Conservation (phyloP, 148 eudicot genomes). For the Rhododendron ovatum region DNA sequence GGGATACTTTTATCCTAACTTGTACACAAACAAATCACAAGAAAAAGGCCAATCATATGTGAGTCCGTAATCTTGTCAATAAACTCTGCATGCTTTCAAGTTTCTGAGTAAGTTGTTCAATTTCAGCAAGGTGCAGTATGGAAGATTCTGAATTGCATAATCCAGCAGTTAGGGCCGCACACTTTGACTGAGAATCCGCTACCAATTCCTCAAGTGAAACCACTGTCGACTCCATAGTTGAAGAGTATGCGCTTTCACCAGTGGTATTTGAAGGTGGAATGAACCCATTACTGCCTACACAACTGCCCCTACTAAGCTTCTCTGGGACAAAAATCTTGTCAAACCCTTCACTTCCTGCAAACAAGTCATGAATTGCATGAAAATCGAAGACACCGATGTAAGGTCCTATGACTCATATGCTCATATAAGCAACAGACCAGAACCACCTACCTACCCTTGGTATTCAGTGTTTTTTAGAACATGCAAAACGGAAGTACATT, state of each 20-base stretch:
- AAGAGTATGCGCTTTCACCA: conserved; percentile 11
- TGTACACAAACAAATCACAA: conserved; percentile 2
- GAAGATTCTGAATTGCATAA: conserved; percentile 38
- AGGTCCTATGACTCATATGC: background rate
- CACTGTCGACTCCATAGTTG: conserved; percentile 41
- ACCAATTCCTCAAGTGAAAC: conserved; percentile 57
- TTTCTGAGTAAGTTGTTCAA: conserved; percentile 58
- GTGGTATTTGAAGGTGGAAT: conserved; percentile 26
- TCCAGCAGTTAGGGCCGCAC: conserved; percentile 48
- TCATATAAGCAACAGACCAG: background rate
- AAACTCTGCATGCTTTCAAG: conserved; percentile 66
- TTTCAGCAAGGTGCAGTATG: conserved; percentile 35
- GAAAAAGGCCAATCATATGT: conserved; percentile 20
- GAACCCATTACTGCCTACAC: conserved; percentile 20
- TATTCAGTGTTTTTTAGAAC: background rate
- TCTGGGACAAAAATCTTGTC: conserved; percentile 51
- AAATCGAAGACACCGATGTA: background rate
- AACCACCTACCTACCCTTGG: background rate
- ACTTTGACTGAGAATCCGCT: conserved; percentile 53
- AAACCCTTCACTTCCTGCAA: conserved; percentile 69
- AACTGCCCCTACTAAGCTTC: conserved; percentile 31
- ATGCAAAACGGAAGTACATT: background rate
- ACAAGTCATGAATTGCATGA: conserved; percentile 11
- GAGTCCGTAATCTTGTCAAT: conserved; percentile 45
- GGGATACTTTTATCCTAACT: conserved; percentile 17